phyloP scores from a whole-genome alignment of 345 rosid species.

The Punica granatum region DNA sequence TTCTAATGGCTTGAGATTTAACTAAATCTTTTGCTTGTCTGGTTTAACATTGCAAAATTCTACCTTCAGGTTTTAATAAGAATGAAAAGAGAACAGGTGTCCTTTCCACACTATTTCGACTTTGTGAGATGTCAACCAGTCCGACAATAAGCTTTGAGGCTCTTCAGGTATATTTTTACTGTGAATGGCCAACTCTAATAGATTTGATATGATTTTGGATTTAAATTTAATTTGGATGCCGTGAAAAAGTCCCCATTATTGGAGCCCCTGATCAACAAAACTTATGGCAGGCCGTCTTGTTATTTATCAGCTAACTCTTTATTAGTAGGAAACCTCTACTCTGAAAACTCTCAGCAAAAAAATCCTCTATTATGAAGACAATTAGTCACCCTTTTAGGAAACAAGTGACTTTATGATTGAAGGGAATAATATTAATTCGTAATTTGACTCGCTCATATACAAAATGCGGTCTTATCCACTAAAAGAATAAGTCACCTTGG shows the following conservation, averaged over 20 bases:
- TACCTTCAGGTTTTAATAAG: slow-evolving; percentile 46
- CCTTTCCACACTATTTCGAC: slow-evolving; percentile 43
- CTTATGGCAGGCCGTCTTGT: background rate
- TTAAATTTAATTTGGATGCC: background rate
- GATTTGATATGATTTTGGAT: slow-evolving; percentile 1
- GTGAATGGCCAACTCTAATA: slow-evolving; percentile 5
- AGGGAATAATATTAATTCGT: background rate
- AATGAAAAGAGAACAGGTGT: slow-evolving; percentile 45
- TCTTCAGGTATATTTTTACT: slow-evolving; percentile 55
- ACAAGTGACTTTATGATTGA: background rate
- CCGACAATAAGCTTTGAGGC: slow-evolving; percentile 72
- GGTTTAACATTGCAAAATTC: slow-evolving; percentile 18
- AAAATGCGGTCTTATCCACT: background rate
- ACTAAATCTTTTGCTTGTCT: background rate
- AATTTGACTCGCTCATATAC: background rate
- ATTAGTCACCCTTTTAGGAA: background rate
- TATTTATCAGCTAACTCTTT: background rate
- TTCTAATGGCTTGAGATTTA: background rate
- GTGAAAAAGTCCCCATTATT: background rate
- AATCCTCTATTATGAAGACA: background rate
- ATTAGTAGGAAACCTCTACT: background rate
- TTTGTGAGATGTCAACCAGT: slow-evolving; percentile 42
- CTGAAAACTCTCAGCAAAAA: too few relatives aligned
- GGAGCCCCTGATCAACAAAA: background rate
- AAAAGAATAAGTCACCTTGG: background rate